phyloP scores from a whole-genome alignment of 805 yeast genomes.

The Hanseniaspora lindneri region DNA sequence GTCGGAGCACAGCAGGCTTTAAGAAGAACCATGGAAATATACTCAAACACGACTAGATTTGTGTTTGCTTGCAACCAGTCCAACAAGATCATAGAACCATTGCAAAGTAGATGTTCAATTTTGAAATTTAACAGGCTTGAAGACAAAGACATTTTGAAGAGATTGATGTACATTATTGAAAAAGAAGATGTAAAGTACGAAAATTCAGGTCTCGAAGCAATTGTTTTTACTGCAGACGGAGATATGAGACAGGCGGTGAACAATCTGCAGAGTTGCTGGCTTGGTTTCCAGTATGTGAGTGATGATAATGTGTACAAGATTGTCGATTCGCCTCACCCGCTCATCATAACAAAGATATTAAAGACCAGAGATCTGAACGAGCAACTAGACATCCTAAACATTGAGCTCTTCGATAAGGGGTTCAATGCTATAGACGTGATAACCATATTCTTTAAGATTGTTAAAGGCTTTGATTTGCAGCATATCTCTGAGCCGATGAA shows the following conservation, averaged over 20 bases:
- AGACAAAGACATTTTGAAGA: slow-evolving; percentile 72
- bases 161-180: slow-evolving; percentile 59
- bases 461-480: slow-evolving; percentile 47
- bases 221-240: slow-evolving; percentile 92
- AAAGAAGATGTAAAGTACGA: slow-evolving; percentile 62
- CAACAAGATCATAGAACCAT: slow-evolving; percentile 87
- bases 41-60: slow-evolving; percentile 89
- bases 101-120: slow-evolving; percentile 93
- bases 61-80: slow-evolving; percentile 98
- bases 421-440: slow-evolving; percentile 89
- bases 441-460: slow-evolving; percentile 78
- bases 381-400: slow-evolving; percentile 48
- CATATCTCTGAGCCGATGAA: slow-evolving; percentile 57
- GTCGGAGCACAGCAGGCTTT: slow-evolving; percentile 94
- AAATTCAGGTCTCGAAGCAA: slow-evolving; percentile 84
- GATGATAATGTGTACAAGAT: slow-evolving; percentile 88
- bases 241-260: slow-evolving; percentile 98
- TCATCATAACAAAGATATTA: slow-evolving; percentile 62
- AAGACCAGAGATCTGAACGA: slow-evolving; percentile 47
- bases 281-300: slow-evolving; percentile 86
- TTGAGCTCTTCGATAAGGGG: slow-evolving; percentile 74
- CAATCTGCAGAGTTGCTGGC: slow-evolving; percentile 83
- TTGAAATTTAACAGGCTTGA: slow-evolving; percentile 67
- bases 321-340: slow-evolving; percentile 93
- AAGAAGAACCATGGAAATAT: slow-evolving; percentile 88